Conservation (phyloP, 208 protist species). For the Tritrichomonas musculus region DNA sequence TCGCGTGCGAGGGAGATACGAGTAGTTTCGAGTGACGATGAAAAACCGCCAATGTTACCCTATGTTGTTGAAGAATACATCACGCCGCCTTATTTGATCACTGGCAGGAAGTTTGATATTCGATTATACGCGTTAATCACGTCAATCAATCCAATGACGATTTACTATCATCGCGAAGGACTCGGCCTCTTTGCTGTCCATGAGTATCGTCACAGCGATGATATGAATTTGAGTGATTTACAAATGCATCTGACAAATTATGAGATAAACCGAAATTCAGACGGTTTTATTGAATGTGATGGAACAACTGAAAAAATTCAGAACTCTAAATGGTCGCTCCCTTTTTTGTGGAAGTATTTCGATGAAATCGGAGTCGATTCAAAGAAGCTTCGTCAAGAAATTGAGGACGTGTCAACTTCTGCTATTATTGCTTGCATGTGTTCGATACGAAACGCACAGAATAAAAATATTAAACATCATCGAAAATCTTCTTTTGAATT, state of each 20-base stretch:
- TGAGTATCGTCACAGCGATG: conserved; percentile 40
- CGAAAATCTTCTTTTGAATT: conserved; percentile 74
- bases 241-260: conserved; percentile 50
- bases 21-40: background rate
- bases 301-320: background rate
- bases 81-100: conserved; percentile 31
- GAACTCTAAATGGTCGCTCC: conserved; percentile 48
- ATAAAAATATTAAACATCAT: background rate
- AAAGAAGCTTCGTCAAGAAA: background rate
- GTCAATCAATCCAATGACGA: conserved; percentile 41
- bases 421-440: conserved; percentile 38
- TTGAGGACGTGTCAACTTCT: background rate
- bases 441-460: conserved; percentile 38
- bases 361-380: background rate
- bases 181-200: conserved; percentile 50
- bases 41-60: background rate
- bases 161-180: conserved; percentile 52
- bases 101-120: conserved; percentile 40
- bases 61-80: conserved; percentile 41
- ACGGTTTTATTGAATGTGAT: background rate
- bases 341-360: background rate
- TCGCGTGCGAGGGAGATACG: background rate
- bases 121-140: conserved; percentile 36
- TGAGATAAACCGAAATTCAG: conserved; percentile 42
- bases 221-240: background rate